Evolutionary conservation across 257 asterid genomes (phyloP).

Genomic region (Salvia miltiorrhiza): DNA sequence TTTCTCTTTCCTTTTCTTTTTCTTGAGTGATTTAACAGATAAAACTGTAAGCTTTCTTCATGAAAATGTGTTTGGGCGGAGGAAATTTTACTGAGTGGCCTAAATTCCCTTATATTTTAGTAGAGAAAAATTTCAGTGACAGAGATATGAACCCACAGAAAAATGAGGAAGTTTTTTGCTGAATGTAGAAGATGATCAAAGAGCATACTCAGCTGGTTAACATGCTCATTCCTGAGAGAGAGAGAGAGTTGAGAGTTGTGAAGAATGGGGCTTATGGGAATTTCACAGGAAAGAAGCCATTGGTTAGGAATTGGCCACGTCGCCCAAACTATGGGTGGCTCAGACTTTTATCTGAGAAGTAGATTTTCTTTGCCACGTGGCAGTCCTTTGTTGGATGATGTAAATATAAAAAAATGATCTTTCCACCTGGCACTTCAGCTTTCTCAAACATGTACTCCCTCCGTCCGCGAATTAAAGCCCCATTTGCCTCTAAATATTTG

Average conservation of each 20-base stretch:
- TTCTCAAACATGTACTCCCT: not conserved
- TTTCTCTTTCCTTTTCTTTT: not conserved
- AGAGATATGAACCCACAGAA: not conserved
- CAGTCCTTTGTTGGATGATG: constrained; percentile 20
- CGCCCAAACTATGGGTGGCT: constrained; percentile 28
- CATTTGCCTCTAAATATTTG: no score
- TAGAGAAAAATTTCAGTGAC: not conserved
- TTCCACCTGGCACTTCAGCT: constrained; percentile 21
- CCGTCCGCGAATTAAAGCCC: no score
- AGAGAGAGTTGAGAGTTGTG: not conserved
- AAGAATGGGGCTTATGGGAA: constrained; percentile 23
- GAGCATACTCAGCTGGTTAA: not conserved
- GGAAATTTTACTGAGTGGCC: constrained; percentile 25
- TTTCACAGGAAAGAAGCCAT: constrained; percentile 6
- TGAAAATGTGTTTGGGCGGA: not conserved
- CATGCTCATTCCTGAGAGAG: not conserved
- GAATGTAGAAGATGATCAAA: not conserved
- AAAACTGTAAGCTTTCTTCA: constrained; percentile 14
- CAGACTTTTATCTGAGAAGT: constrained; percentile 27
- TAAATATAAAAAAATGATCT: constrained; percentile 22
- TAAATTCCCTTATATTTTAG: constrained; percentile 16
- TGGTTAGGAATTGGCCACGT: constrained; percentile 39
- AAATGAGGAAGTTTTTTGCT: constrained; percentile 10
- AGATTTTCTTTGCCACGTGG: constrained; percentile 40
- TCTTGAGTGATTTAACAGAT: constrained; percentile 17